A percentile compares a stretch with the other conserved stretches of the same genome.
Conservation (phyloP, 1,139 yeast species). For the Pichiaceae sp. region DNA sequence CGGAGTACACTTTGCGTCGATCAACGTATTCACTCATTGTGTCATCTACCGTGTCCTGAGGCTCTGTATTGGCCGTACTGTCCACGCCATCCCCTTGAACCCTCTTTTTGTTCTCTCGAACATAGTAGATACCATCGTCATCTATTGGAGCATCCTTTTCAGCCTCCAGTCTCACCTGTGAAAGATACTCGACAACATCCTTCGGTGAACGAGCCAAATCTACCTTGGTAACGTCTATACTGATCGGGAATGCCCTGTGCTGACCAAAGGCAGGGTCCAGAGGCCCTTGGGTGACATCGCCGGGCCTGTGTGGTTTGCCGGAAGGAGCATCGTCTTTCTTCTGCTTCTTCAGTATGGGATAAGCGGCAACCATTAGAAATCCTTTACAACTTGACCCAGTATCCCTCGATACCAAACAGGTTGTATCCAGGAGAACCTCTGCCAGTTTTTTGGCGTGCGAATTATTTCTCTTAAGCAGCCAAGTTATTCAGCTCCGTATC, state of each 20-base stretch:
- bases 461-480: no score
- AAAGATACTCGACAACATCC: constrained; percentile 21
- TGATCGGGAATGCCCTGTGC: constrained; percentile 32
- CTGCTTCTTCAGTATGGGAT: neutral
- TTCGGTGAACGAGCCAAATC: constrained; percentile 11
- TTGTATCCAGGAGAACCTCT: no score
- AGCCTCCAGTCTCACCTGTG: constrained; percentile 23
- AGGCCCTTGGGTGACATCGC: constrained; percentile 19
- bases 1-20: constrained; percentile 10
- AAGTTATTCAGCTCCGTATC: no score
- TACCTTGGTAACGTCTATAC: constrained; percentile 10
- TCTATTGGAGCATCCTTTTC: constrained; percentile 6
- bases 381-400: no score
- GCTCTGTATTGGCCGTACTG: no score
- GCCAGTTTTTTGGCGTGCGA: no score
- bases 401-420: no score
- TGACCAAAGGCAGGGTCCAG: constrained; percentile 33
- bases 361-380: no score
- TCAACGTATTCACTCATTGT: constrained; percentile 5
- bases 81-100: no score
- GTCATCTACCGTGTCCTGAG: neutral
- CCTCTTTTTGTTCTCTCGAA: constrained; percentile 2
- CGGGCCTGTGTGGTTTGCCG: no score
- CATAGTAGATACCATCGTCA: neutral
- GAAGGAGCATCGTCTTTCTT: neutral